Evolutionary conservation across 2,329 filamentous ascomycete species (phyloP), one percentile per base, ranked within the genome.

Genomic region (Fonsecaea monophora): DNA sequence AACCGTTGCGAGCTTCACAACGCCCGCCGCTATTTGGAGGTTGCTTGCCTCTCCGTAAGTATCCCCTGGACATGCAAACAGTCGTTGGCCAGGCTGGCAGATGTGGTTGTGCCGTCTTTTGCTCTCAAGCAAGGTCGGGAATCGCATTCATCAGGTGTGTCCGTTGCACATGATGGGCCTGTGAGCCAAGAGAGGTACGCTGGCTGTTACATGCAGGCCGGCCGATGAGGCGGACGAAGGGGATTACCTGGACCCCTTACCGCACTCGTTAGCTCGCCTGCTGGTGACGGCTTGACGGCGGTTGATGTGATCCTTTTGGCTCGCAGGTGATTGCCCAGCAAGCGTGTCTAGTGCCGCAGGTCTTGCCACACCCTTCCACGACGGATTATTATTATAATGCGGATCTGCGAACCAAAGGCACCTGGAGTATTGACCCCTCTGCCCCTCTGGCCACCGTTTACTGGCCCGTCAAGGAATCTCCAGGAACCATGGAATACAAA

Each of bases 91-190:
- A 25, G 62, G 53, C 62, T 42, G 62, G 66, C 62, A 68, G 66
- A 68, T 55, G 59, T 59, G 66, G 66, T 62, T 65, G 18, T 68
- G 66, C 66, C 66, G 59, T 64, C 38, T 38, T 53, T 65, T 30
- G 15, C 64, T 55, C 53, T 42, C 8, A 9, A 5, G 64, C 60
- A 15, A 62, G 45, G 59, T 53, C 54, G 66, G 66, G 62, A 68
- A 62, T 63, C 62, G 18, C 34, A 59, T 68, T 53, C 64, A 65
- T 48, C 42, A 35, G 15, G 25, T 63, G 63, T 38, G 45, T 54
- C 66, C 58, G 34, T 42, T 42, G 34, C 62, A 61, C 37, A 30
- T 53, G 18, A 18, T 65, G 64, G 62, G 54, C 59, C 38, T 59
- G 3, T 6, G n/a, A 18, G 37, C 3, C 18, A 8, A 40, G 25